Percentiles rank a stretch among this genome's conserved stretches.
These are phyloP conservation scores for Knoxdaviesia capensis DNA, from an alignment of 2,329 filamentous ascomycete species.

Conservation along the genomic window DNA sequence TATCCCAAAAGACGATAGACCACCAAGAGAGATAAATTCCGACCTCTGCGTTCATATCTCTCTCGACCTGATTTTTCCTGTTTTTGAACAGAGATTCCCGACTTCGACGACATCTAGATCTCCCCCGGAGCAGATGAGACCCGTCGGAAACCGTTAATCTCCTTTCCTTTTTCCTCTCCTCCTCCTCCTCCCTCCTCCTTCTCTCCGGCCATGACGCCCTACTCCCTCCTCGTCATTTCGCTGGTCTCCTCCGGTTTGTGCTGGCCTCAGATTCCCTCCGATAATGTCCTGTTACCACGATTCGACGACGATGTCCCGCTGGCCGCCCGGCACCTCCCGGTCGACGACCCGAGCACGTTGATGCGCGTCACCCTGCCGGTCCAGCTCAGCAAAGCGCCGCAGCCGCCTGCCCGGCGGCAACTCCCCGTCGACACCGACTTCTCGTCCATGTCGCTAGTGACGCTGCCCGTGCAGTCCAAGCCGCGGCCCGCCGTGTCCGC, in stretches of 20 bases:
- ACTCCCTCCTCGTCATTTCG: constrained; percentile 1
- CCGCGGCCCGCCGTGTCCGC: background rate
- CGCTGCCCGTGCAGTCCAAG: constrained; percentile 2
- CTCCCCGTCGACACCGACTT: constrained; percentile 2
- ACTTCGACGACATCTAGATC: too few species aligned
- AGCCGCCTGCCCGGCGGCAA: background rate
- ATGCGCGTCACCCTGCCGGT: constrained; percentile 3
- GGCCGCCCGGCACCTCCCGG: constrained; percentile 2
- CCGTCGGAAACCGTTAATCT: too few species aligned
- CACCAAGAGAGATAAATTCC: too few species aligned
- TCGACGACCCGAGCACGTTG: constrained; percentile 3
- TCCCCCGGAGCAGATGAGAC: too few species aligned
- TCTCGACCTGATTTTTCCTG: too few species aligned
- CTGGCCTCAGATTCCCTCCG: constrained; percentile 2
- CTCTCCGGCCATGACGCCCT: background rate
- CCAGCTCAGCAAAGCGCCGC: too few species aligned
- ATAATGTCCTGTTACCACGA: background rate
- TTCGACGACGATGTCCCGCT: too few species aligned
- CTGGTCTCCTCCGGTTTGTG: constrained; percentile 1
- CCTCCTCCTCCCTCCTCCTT: background rate
- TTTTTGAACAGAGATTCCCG: too few species aligned
- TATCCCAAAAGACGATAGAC: too few species aligned
- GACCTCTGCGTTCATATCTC: too few species aligned
- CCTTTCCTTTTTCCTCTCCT: too few species aligned
- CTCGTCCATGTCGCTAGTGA: constrained; percentile 1